Evolutionary conservation across 768 basidiomycete genomes (phyloP).

Genomic region (Postia placenta): DNA sequence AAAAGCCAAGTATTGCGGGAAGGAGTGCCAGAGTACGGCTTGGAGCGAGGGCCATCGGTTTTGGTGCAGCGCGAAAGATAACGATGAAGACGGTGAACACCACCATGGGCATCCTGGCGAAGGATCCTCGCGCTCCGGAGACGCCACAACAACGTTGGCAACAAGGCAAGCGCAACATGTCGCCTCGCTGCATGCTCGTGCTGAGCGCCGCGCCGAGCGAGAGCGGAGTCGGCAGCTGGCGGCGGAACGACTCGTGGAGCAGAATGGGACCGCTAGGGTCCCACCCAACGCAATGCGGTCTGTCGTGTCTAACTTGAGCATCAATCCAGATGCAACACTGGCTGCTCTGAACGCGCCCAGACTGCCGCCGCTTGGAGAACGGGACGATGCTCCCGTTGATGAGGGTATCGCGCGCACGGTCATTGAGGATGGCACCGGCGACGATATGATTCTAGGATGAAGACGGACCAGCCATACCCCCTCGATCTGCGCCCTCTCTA

Average conservation of each 20-base stretch:
- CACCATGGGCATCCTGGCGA: slow-evolving; percentile 9
- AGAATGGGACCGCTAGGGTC: neutral
- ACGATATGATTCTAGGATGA: slow-evolving; percentile 4
- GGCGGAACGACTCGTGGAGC: neutral
- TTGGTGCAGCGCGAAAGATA: slow-evolving; percentile 76
- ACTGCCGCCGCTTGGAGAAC: neutral
- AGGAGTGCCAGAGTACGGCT: slow-evolving; percentile 93
- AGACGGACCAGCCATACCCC: neutral
- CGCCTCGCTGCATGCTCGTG: neutral
- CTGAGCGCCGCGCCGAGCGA: slow-evolving; percentile 33
- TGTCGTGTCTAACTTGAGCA: neutral
- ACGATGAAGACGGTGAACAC: slow-evolving; percentile 34
- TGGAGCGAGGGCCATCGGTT: slow-evolving; percentile 97
- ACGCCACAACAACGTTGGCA: slow-evolving; percentile 4
- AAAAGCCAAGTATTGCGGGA: slow-evolving; percentile 98
- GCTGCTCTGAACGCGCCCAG: neutral
- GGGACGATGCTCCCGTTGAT: neutral
- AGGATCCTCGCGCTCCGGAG: slow-evolving; percentile 6
- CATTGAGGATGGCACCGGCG: neutral
- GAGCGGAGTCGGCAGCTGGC: slow-evolving; percentile 13
- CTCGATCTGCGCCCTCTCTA: neutral
- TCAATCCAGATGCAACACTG: neutral
- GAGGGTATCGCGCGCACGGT: neutral
- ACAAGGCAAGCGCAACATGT: slow-evolving; percentile 8
- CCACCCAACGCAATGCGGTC: neutral